Base-by-base conservation (phyloP, 257 asterid genomes). In the Fraxinus americana region DNA sequence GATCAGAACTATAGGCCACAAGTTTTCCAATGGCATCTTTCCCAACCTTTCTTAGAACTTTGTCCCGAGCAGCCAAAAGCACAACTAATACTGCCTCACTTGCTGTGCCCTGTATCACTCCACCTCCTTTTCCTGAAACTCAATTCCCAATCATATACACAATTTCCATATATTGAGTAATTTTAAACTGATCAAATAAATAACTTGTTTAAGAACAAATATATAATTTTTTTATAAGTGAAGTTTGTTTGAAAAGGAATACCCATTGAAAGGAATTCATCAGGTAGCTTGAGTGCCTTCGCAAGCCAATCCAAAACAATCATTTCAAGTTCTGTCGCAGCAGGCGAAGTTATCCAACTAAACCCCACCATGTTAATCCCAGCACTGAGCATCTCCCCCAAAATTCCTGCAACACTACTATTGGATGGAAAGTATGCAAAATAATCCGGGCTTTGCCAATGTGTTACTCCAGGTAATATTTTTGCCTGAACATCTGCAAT, bases 311-410 rank as follows among this genome's bases (percentile, higher is more conserved):
- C 99, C 43, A 95, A 74, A 48, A 91, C 97, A 12, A 91, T 89
- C 89, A 88, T 93, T 81, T 95, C 99, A 19, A 95, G 99, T 75
- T 95, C 99, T 0, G 99, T 95, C 9, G 99, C 99, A 79, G 99
- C 99, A 59, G 99, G 99, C 72, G 99, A 94, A 43, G 92, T 88
- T 80, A 94, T 90, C 99, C 99, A 95, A 85, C 97, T 95, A 76
- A 95, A 95, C 0, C 99, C 52, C 82, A 95, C 98, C 93, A 91
- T 91, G 84, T 86, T 95, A 83, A 95, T 91, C 43, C 88, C 98
- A 9, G 96, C 97, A 87, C 98, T 91, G 34, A 95, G 97, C 98
- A 95, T 95, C 83, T 95, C 99, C 29, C 99, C 99, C 63, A 95
- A 81, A 77, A 95, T 93, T 63, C 99, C 98, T 0, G 99, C 99